phyloP scores from a whole-genome alignment of 441 rosid species.

The Francoa sonchifolia region DNA sequence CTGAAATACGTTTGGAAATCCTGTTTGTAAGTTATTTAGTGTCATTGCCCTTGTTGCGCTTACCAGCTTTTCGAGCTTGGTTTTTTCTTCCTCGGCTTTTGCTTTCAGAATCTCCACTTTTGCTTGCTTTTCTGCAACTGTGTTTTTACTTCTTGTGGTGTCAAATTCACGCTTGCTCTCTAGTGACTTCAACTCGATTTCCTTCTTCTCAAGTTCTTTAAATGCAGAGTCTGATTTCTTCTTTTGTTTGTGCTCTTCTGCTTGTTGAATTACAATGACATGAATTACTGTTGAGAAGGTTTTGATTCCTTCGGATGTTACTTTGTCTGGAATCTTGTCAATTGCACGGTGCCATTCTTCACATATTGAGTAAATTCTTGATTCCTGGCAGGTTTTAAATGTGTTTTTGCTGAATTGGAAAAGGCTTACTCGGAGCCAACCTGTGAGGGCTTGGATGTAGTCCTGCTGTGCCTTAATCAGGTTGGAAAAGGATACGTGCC shows the following conservation, averaged over 20 bases:
- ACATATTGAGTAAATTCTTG: constrained; percentile 62
- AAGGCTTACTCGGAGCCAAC: constrained; percentile 87
- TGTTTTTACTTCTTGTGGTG: constrained; percentile 22
- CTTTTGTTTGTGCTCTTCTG: constrained; percentile 73
- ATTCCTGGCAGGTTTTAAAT: constrained; percentile 37
- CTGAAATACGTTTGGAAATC: constrained; percentile 79
- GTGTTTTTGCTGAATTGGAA: constrained; percentile 71
- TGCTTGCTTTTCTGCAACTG: constrained; percentile 46
- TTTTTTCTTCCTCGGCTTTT: constrained; percentile 77
- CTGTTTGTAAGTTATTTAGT: constrained; percentile 75
- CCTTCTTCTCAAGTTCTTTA: constrained; percentile 47
- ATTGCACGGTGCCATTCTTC: constrained; percentile 82
- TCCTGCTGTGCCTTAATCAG: constrained; percentile 66
- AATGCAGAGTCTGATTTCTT: constrained; percentile 43
- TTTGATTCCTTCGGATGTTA: constrained; percentile 88
- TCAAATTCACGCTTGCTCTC: constrained; percentile 54
- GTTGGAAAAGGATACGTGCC: constrained; percentile 81
- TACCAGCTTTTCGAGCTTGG: constrained; percentile 55
- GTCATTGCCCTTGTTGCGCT: constrained; percentile 73
- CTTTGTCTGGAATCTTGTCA: constrained; percentile 78
- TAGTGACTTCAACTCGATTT: constrained; percentile 40
- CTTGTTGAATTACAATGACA: constrained; percentile 68
- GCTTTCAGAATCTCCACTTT: constrained; percentile 51
- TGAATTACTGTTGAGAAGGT: constrained; percentile 64
- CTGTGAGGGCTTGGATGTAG: constrained; percentile 68